These are phyloP conservation scores for Pachysolen tannophilus DNA, from an alignment of 805 yeast species.

Conservation along the genomic window DNA sequence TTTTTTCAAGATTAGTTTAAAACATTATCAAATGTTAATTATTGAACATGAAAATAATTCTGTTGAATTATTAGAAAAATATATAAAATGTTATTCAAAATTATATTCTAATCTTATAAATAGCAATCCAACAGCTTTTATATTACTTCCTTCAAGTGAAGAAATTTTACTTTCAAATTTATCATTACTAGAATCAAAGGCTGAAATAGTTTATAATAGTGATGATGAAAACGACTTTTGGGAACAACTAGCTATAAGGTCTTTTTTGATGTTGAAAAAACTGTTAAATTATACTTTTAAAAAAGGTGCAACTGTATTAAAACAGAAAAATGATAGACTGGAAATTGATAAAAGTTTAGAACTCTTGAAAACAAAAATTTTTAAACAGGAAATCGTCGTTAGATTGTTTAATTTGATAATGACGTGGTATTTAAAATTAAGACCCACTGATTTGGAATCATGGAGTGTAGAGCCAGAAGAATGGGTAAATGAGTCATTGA, in stretches of 20 bases:
- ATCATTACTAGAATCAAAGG: constrained; percentile 53
- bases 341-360: constrained; percentile 54
- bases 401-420: constrained; percentile 61
- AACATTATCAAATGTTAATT: constrained; percentile 53
- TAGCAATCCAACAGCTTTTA: constrained; percentile 60
- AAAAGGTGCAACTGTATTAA: constrained; percentile 57
- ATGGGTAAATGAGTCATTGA: constrained; percentile 78
- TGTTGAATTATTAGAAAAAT: constrained; percentile 53
- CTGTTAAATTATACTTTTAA: constrained; percentile 54
- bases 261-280: constrained; percentile 56
- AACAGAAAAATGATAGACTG: constrained; percentile 54
- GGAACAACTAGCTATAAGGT: constrained; percentile 65
- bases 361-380: constrained; percentile 43
- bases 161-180: constrained; percentile 57
- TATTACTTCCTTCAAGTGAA: constrained; percentile 56
- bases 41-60: constrained; percentile 41
- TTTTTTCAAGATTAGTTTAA: constrained; percentile 47
- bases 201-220: constrained; percentile 53
- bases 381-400: constrained; percentile 47
- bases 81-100: constrained; percentile 68
- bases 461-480: constrained; percentile 91
- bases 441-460: constrained; percentile 67
- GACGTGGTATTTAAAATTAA: constrained; percentile 63
- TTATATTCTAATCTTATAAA: constrained; percentile 53
- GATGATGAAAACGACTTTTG: constrained; percentile 54